phyloP scores from a whole-genome alignment of 768 basidiomycete species.

The Termitomyces sp. region DNA sequence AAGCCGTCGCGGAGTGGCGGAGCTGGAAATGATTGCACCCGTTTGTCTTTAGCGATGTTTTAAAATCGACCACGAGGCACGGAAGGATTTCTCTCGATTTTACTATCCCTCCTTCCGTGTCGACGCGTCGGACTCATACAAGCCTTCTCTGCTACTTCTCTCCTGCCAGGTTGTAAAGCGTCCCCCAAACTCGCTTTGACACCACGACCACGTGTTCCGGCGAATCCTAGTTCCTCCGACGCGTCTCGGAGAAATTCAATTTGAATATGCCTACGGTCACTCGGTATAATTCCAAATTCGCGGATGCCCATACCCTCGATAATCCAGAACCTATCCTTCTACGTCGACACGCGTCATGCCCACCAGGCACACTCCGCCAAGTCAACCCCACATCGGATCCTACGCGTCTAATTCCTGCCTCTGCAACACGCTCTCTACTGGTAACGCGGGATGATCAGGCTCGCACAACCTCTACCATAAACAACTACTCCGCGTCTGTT shows the following conservation, averaged over 20 bases:
- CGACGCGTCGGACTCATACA: no score
- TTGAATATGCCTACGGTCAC: background rate
- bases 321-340: background rate
- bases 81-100: background rate
- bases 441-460: slow-evolving; percentile 6
- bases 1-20: background rate
- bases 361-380: slow-evolving; percentile 5
- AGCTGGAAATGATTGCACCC: background rate
- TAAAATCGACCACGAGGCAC: background rate
- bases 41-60: background rate
- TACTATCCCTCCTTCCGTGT: background rate
- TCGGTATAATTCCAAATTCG: background rate
- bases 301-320: background rate
- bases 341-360: slow-evolving; percentile 7
- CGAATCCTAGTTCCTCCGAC: background rate
- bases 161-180: background rate
- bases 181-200: background rate
- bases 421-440: background rate
- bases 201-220: background rate
- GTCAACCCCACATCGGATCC: background rate
- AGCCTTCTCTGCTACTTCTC: background rate
- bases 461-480: background rate
- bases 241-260: background rate
- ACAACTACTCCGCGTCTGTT: background rate
- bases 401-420: background rate